Evolutionary conservation across 83 land plant genomes (phyloP), one percentile per base, ranked within the genome.

Genomic region (Picea abies): DNA sequence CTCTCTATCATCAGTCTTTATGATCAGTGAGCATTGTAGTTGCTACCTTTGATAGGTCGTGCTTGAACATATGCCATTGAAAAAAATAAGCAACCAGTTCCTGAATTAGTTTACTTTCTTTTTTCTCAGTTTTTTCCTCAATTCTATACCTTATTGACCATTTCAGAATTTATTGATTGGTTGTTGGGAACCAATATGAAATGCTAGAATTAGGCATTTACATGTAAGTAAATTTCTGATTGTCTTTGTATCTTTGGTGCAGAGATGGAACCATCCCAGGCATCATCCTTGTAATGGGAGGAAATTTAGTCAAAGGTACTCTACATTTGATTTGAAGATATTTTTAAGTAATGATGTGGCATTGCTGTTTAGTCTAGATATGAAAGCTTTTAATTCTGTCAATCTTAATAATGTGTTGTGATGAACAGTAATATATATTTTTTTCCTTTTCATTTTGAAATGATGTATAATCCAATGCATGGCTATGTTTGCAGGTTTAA

Each of bases 401-500:
- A 67, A 23, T 10, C 4, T n/a, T 23, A 23, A 67, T 10, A 49
- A 23, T 23, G 29, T 62, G 81, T 56, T 22, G 3, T n/a, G n/a
- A 26, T n/a, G 26, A 19, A 26, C 29, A 26, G 32, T 23, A 60
- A 25, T 56, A 11, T 78, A 14, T 26, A 60, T 60, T 78, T 3
- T 60, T 3, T 56, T 26, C 37, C 19, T 47, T 78, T 12, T 58
- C 23, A 78, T 60, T 58, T 78, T 9, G 3, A 60, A 60, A 9
- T 58, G 64, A 77, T 16, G 7, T n/a, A 49, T 47, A 41, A 25
- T 58, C 32, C 22, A 5, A 78, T 32, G 22, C 25, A 8, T 39
- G 39, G 32, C 49, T 58, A 35, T 82, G 16, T 25, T 71, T 47
- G 49, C 82, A 84, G 86, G 86, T 23, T 60, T 73, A 56, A 58